These are phyloP conservation scores for Saccharomyces eubayanus DNA, from an alignment of 805 yeast genomes.

Conservation along the genomic window DNA sequence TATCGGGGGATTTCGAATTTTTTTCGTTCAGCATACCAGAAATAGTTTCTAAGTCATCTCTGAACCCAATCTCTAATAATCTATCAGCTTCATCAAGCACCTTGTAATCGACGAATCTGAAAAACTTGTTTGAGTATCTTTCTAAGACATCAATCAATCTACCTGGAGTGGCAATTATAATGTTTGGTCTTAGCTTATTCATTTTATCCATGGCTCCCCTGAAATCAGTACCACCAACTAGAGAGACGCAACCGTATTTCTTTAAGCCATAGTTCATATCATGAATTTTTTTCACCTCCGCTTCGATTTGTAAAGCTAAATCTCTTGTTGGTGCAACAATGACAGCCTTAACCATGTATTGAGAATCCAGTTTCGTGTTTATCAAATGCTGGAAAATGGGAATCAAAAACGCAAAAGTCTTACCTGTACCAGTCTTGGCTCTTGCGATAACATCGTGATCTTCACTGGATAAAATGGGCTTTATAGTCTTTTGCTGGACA, in stretches of 20 bases:
- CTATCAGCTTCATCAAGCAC: constrained; percentile 92
- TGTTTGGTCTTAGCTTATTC: constrained; percentile 36
- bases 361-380: constrained; percentile 24
- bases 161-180: constrained; percentile 87
- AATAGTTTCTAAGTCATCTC: constrained; percentile 52
- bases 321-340: constrained; percentile 88
- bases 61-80: constrained; percentile 73
- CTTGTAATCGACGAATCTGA: constrained; percentile 49
- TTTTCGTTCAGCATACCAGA: constrained; percentile 38
- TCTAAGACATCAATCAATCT: constrained; percentile 59
- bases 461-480: constrained; percentile 43
- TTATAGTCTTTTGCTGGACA: constrained; percentile 58
- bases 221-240: constrained; percentile 62
- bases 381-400: constrained; percentile 60
- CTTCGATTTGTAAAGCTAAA: constrained; percentile 72
- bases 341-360: constrained; percentile 46
- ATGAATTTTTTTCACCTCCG: constrained; percentile 48
- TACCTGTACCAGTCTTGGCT: constrained; percentile 95
- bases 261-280: constrained; percentile 20
- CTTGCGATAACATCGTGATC: constrained; percentile 64
- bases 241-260: constrained; percentile 37
- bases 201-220: constrained; percentile 31
- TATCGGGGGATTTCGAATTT: constrained; percentile 26
- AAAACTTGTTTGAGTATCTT: constrained; percentile 36
- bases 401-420: constrained; percentile 80